Evolutionary conservation across 805 yeast species (phyloP), one percentile per base, ranked within the genome.

Genomic region (Candida manassasensis): DNA sequence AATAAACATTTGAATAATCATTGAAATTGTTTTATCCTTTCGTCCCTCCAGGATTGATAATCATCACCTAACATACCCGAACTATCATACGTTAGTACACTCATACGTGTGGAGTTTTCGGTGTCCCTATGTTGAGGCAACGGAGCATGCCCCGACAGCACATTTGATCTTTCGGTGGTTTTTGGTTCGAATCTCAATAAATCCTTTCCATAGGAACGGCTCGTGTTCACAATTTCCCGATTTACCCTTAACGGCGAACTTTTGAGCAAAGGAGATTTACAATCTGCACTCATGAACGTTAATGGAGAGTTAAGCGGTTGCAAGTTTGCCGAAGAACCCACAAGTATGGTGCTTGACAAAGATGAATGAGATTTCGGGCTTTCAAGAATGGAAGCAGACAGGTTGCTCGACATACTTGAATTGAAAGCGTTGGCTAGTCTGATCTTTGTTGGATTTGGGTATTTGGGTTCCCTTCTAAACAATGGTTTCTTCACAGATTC

Each of bases 1-100:
- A 27, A 14, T 10, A 6, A 14, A n/a, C 21, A 29, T 12, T 39
- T 37, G 32, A 49, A 50, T 27, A 54, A 29, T 13, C 39, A 37
- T 32, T 50, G 50, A 25, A 55, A 38, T 44, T 56, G 55, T 27
- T 38, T 48, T 29, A 67, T 61, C 32, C 53, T 48, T 37, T 63
- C 69, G 15, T 56, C 57, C 32, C 69, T 50, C 73, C 73, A 67
- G 6, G 41, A 46, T 37, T 55, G 56, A 41, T 63, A 67, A 21
- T 67, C 71, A 27, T 62, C 70, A 4, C 67, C 67, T 21, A 62
- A 49, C 13, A 63, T 49, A 2, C 69, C 61, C 2, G 70, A 63
- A 28, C 56, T 60, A 24, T 66, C 67, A 21, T 57, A 43, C 22
- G 59, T 50, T n/a, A 41, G 42, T 12, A 45, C 37, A 36, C 59